Conservation (phyloP, 192 early-diverging fungal genomes). For the Kappamyces sp. region DNA sequence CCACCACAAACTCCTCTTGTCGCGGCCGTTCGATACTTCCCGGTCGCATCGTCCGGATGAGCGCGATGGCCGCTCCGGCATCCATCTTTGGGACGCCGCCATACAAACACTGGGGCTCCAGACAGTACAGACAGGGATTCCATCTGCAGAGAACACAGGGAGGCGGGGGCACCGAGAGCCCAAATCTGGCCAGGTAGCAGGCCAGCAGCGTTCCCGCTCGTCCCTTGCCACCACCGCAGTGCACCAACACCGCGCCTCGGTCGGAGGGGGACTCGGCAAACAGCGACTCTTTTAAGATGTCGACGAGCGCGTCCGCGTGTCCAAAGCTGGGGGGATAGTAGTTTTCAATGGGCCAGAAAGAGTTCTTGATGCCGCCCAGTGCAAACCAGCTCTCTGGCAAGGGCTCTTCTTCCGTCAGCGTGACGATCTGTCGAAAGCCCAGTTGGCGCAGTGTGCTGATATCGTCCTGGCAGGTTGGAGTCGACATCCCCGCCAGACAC, state of each 20-base stretch:
- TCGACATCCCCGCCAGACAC: constrained; percentile 36
- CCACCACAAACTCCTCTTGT: constrained; percentile 36
- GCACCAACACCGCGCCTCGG: constrained; percentile 29
- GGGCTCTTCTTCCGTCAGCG: constrained; percentile 41
- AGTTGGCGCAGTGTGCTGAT: constrained; percentile 23
- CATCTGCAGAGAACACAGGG: constrained; percentile 16
- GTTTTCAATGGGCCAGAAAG: constrained; percentile 36
- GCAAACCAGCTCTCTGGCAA: constrained; percentile 34
- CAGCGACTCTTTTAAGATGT: constrained; percentile 1
- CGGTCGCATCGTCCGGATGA: constrained; percentile 30
- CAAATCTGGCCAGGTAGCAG: constrained; percentile 26
- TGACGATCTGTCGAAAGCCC: constrained; percentile 27
- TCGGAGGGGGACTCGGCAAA: neutral
- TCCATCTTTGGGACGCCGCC: constrained; percentile 21
- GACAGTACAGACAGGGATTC: constrained; percentile 15
- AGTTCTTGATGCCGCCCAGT: constrained; percentile 15
- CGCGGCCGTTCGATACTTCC: constrained; percentile 34
- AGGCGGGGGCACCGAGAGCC: constrained; percentile 16
- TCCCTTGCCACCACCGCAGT: constrained; percentile 43
- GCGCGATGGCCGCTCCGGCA: constrained; percentile 26
- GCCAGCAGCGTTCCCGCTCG: constrained; percentile 34
- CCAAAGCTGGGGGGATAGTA: constrained; percentile 33
- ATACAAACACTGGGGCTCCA: constrained; percentile 25
- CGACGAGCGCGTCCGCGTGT: constrained; percentile 35
- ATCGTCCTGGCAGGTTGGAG: constrained; percentile 28